Evolutionary conservation across 192 early-diverging fungal genomes (phyloP).

Genomic region (Diversispora eburnea): DNA sequence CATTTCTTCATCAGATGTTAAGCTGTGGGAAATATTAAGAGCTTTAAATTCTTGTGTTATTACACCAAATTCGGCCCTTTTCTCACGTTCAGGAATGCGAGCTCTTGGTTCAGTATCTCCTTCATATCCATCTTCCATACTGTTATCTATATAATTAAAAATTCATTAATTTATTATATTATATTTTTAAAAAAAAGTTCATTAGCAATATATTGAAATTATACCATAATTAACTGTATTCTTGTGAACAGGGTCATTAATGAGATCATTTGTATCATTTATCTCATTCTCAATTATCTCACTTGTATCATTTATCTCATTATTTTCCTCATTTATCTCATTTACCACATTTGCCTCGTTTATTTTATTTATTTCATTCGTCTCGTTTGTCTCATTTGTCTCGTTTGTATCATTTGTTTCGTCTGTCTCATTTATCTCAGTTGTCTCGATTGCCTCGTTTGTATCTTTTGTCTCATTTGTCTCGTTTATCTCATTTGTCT

Average conservation of each 20-base stretch:
- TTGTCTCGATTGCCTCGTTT: background rate
- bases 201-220: too few species aligned
- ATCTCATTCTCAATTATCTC: background rate
- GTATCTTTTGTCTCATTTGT: background rate
- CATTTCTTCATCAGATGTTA: background rate
- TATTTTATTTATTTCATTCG: background rate
- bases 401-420: background rate
- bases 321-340: background rate
- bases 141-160: too few species aligned
- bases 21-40: background rate
- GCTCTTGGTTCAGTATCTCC: slow-evolving; percentile 15
- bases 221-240: too few species aligned
- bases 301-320: background rate
- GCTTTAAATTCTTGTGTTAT: background rate
- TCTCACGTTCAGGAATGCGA: background rate
- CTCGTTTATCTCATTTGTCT: background rate
- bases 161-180: too few species aligned
- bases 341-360: background rate
- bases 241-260: too few species aligned
- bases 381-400: background rate
- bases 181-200: too few species aligned
- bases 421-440: background rate
- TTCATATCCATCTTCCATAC: slow-evolving; percentile 12
- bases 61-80: background rate
- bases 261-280: too few species aligned